Percentiles rank a stretch among this genome's conserved stretches.
phyloP scores from a whole-genome alignment of 169 alveolate genomes.

The Ichthyophthirius multifiliis region DNA sequence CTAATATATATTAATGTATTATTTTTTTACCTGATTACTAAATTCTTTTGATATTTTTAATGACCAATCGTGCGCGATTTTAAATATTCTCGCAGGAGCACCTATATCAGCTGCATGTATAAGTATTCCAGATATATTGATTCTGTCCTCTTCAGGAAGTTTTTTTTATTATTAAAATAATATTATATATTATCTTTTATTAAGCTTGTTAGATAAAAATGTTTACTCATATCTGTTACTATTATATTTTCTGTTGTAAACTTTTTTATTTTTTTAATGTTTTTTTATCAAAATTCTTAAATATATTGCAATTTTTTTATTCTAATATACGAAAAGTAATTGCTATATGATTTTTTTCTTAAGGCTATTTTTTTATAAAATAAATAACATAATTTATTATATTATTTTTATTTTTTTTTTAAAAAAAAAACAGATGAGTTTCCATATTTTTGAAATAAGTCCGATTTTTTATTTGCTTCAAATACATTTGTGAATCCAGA shows the following conservation, averaged over 20 bases:
- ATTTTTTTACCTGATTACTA: constrained; percentile 40
- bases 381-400: too few species aligned
- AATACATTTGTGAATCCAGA: constrained; percentile 71
- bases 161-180: background rate
- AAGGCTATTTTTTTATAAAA: too few species aligned
- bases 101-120: constrained; percentile 33
- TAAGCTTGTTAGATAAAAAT: constrained; percentile 28
- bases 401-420: too few species aligned
- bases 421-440: constrained; percentile 36
- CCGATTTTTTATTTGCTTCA: constrained; percentile 46
- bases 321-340: too few species aligned
- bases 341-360: too few species aligned
- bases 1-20: background rate
- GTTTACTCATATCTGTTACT: constrained; percentile 76
- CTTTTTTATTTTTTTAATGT: too few species aligned
- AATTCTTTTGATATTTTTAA: constrained; percentile 49
- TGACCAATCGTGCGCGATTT: constrained; percentile 31
- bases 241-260: constrained; percentile 54
- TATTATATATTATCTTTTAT: background rate
- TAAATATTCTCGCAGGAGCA: constrained; percentile 5
- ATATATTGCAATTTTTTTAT: too few species aligned
- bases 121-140: constrained; percentile 23
- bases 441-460: constrained; percentile 28
- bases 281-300: too few species aligned
- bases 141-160: constrained; percentile 18